These are phyloP conservation scores for Phialophora chinensis DNA, from an alignment of 2,329 filamentous ascomycete species.

Conservation along the genomic window DNA sequence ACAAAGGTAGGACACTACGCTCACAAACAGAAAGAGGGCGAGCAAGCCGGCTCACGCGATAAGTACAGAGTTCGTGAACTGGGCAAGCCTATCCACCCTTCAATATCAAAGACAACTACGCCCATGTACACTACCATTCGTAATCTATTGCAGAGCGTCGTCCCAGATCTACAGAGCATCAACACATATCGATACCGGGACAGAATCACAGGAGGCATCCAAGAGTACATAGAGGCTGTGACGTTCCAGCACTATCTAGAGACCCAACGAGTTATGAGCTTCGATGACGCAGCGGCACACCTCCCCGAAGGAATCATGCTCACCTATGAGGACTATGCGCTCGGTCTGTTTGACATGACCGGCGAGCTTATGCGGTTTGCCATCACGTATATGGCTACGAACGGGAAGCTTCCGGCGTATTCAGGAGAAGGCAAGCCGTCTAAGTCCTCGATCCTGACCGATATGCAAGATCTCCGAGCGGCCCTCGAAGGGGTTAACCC, in stretches of 20 bases:
- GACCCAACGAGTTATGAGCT: conserved; percentile 74
- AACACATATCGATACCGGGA: conserved; percentile 82
- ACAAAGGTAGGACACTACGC: conserved; percentile 65
- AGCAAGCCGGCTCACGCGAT: not conserved
- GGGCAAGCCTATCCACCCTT: conserved; percentile 62
- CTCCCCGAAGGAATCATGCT: conserved; percentile 63
- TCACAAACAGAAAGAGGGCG: not conserved
- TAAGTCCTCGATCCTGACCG: conserved; percentile 72
- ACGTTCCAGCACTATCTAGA: conserved; percentile 88
- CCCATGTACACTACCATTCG: conserved; percentile 73
- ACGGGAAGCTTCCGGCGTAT: conserved; percentile 34
- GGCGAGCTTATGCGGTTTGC: conserved; percentile 98
- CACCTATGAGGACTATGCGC: conserved; percentile 82
- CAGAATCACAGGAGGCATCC: conserved; percentile 78
- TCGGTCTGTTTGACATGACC: conserved; percentile 90
- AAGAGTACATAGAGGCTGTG: conserved; percentile 92
- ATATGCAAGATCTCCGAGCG: conserved; percentile 78
- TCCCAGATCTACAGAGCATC: conserved; percentile 74
- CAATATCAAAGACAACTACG: conserved; percentile 73
- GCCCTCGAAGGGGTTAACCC: conserved; percentile 75
- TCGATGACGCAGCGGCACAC: conserved; percentile 61
- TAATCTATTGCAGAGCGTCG: conserved; percentile 69
- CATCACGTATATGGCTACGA: conserved; percentile 81
- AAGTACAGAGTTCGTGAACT: conserved; percentile 48
- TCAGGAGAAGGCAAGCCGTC: conserved; percentile 4